Evolutionary conservation across 768 basidiomycete genomes (phyloP), one percentile per base, ranked within the genome.

Genomic region (Collybia sordida): DNA sequence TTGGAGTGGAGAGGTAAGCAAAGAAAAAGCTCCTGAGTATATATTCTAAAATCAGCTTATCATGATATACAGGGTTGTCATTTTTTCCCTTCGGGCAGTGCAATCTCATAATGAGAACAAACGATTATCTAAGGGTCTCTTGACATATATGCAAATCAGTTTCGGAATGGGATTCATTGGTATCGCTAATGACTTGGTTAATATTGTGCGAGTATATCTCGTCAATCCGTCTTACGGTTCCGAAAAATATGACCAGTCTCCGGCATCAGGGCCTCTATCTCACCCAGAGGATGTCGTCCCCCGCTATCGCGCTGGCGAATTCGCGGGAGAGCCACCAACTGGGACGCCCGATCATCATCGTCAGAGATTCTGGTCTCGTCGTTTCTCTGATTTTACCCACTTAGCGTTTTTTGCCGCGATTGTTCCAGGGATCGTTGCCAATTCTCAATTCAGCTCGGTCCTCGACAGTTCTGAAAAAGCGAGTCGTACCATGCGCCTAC

Each of bases 191-290:
- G 71, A 73, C 47, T 56, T 72, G 12, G 62, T 69, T 27, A 61
- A 61, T 45, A 58, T 73, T 19, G 45, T 73, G 12, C 64, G 69
- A n/a, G 72, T 70, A 52, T 43, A 72, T 21, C 58, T 75, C 17
- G 63, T 76, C 34, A 74, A 74, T 50, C 60, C 74, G 6, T 73
- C 72, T 0, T 71, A 60, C 53, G 65, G 69, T 3, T 58, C 62
- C 6, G 62, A 65, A 25, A 67, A 44, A 49, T 70, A 54, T 27
- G 54, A 52, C 0, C 62, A 70, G 31, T 61, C 64, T 4, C 59
- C 62, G 14, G 61, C 64, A 14, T 64, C 61, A 9, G 45, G 47
- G 19, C 18, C 31, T 34, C 36, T 15, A 21, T n/a, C 15, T 24
- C 31, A 31, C 6, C 14, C 31, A 12, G 31, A 31, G 31, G 31